Conservation (phyloP, 768 basidiomycete species). For the Coprinopsis sp. region DNA sequence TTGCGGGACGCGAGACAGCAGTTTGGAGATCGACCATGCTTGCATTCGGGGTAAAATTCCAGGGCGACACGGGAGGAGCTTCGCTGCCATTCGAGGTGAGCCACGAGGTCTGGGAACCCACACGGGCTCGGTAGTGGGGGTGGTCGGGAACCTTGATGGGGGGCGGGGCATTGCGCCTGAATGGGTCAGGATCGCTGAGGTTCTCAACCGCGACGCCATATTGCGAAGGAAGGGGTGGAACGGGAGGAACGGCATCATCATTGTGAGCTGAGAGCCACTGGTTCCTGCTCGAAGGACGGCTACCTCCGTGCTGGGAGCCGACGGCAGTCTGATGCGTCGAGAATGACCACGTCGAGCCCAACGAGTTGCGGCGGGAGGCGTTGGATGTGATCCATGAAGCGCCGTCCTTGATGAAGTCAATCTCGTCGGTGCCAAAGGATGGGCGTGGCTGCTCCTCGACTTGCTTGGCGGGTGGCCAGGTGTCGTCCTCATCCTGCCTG, state of each 20-base stretch:
- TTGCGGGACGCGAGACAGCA: slow-evolving; percentile 40
- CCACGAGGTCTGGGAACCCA: slow-evolving; percentile 72
- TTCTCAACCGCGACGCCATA: slow-evolving; percentile 48
- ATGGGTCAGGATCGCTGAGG: slow-evolving; percentile 53
- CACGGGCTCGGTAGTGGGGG: slow-evolving; percentile 44
- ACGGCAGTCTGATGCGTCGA: slow-evolving; percentile 55
- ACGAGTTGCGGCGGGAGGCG: slow-evolving; percentile 49
- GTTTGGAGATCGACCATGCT: slow-evolving; percentile 41
- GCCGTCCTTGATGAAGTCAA: slow-evolving; percentile 69
- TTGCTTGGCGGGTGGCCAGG: slow-evolving; percentile 57
- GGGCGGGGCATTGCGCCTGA: slow-evolving; percentile 50
- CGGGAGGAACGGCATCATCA: slow-evolving; percentile 53
- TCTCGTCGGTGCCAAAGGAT: slow-evolving; percentile 67
- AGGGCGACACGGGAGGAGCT: slow-evolving; percentile 54
- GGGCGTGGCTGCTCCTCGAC: slow-evolving; percentile 52
- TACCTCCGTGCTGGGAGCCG: slow-evolving; percentile 32
- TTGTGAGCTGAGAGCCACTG: slow-evolving; percentile 42
- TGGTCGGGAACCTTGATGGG: slow-evolving; percentile 30
- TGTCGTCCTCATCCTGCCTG: slow-evolving; percentile 44
- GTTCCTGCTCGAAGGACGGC: slow-evolving; percentile 31
- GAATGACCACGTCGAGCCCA: slow-evolving; percentile 72
- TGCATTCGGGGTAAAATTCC: slow-evolving; percentile 60
- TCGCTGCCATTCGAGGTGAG: slow-evolving; percentile 59
- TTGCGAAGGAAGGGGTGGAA: slow-evolving; percentile 63
- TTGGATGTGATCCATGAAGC: slow-evolving; percentile 80